Conservation (phyloP, 2,329 filamentous ascomycete species). For the Epichloe sp. region DNA sequence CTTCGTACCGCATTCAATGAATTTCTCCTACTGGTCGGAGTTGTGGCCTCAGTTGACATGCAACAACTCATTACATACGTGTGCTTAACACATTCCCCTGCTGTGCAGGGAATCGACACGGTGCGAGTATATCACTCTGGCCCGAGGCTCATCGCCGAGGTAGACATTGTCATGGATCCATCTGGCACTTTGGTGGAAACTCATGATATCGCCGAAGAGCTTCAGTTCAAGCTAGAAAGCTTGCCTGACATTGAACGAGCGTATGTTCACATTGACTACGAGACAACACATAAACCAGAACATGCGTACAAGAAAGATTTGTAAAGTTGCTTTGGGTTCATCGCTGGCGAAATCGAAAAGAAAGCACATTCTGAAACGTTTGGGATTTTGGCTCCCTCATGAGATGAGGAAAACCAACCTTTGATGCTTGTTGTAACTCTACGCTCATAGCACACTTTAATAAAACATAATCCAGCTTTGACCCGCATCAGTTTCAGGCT, state of each 20-base stretch:
- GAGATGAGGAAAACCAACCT: too few relatives aligned
- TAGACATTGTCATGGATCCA: slow-evolving; percentile 88
- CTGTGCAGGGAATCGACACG: slow-evolving; percentile 80
- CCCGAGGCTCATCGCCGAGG: slow-evolving; percentile 80
- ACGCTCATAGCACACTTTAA: too few relatives aligned
- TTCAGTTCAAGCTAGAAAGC: slow-evolving; percentile 89
- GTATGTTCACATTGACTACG: slow-evolving; percentile 95
- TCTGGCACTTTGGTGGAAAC: slow-evolving; percentile 59
- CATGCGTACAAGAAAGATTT: slow-evolving; percentile 52
- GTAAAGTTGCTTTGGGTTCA: slow-evolving; percentile 13
- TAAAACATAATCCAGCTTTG: too few relatives aligned
- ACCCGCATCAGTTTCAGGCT: too few relatives aligned
- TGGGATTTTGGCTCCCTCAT: too few relatives aligned
- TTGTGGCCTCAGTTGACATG: slow-evolving; percentile 71
- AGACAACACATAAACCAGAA: slow-evolving; percentile 90
- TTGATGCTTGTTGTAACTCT: too few relatives aligned
- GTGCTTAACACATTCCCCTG: slow-evolving; percentile 82
- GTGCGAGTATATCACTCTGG: slow-evolving; percentile 89
- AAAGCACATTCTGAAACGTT: too few relatives aligned
- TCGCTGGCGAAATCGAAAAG: too few relatives aligned
- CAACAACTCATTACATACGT: slow-evolving; percentile 88
- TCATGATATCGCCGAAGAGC: slow-evolving; percentile 84
- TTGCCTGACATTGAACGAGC: slow-evolving; percentile 84
- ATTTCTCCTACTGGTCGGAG: slow-evolving; percentile 83
- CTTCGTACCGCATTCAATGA: slow-evolving; percentile 73